phyloP scores from a whole-genome alignment of 345 rosid genomes.

The Cardamine resedifolia region DNA sequence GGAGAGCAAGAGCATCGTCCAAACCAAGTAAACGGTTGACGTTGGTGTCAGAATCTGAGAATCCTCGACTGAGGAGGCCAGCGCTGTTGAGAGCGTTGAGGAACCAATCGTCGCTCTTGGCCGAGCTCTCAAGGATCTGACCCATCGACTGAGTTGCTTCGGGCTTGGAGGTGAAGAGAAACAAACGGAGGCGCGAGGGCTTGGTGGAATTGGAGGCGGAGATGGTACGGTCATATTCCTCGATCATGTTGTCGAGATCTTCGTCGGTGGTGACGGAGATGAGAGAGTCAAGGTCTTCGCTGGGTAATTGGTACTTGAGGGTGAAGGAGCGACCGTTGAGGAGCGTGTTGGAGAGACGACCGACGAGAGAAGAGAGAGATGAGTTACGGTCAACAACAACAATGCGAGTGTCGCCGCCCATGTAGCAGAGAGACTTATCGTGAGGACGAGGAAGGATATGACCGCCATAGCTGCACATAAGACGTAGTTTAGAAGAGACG shows the following conservation, averaged over 20 bases:
- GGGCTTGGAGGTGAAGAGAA: slow-evolving; percentile 68
- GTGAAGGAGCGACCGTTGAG: slow-evolving; percentile 65
- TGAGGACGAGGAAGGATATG: slow-evolving; percentile 91
- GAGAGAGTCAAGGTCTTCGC: slow-evolving; percentile 90
- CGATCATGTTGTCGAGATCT: slow-evolving; percentile 95
- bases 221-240: slow-evolving; percentile 80
- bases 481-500: slow-evolving; percentile 66
- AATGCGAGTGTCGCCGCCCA: slow-evolving; percentile 92
- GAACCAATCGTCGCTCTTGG: slow-evolving; percentile 94
- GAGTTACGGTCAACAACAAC: slow-evolving; percentile 75
- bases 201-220: slow-evolving; percentile 43
- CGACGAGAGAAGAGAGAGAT: slow-evolving; percentile 53
- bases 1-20: slow-evolving; percentile 47
- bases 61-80: slow-evolving; percentile 61
- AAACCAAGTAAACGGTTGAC: slow-evolving; percentile 80
- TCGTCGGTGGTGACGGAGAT: slow-evolving; percentile 92
- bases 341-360: slow-evolving; percentile 64
- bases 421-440: slow-evolving; percentile 80
- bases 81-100: slow-evolving; percentile 70
- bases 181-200: slow-evolving; percentile 73
- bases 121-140: slow-evolving; percentile 59
- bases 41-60: slow-evolving; percentile 63
- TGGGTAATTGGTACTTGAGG: slow-evolving; percentile 90
- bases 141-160: slow-evolving; percentile 80
- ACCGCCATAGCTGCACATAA: slow-evolving; percentile 94